phyloP scores from a whole-genome alignment of 257 asterid species.

The Solanum megistacrolobum region DNA sequence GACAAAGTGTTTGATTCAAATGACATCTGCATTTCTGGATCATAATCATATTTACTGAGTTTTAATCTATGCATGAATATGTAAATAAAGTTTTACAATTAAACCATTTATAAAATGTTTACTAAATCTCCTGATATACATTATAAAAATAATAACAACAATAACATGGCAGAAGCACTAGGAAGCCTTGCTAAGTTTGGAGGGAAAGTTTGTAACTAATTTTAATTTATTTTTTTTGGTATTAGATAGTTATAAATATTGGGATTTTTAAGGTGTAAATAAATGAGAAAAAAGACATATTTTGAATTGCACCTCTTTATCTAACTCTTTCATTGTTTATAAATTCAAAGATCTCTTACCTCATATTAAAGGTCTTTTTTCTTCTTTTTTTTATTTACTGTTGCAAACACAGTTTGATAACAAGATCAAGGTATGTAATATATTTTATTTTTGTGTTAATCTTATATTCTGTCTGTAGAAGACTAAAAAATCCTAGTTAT shows the following conservation, averaged over 20 bases:
- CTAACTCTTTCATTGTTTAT: not conserved
- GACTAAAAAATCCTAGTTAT: not conserved
- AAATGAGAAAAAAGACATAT: not conserved
- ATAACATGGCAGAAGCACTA: not conserved
- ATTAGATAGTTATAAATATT: not conserved
- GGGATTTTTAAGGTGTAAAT: not conserved
- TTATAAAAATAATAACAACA: not conserved
- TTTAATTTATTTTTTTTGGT: not conserved
- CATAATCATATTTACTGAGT: no score
- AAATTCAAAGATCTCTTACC: not conserved
- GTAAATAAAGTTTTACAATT: no score
- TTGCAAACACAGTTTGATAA: not conserved
- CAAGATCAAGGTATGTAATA: not conserved
- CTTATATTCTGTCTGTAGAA: no score
- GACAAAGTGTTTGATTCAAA: no score
- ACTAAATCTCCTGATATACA: no score
- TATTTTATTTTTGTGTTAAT: no score
- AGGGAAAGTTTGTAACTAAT: no score
- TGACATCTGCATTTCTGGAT: no score
- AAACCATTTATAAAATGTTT: no score
- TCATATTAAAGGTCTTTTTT: not conserved
- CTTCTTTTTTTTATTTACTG: not conserved
- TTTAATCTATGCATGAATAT: no score
- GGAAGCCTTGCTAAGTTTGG: no score
- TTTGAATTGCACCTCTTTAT: not conserved